Evolutionary conservation across 805 yeast genomes (phyloP).

Genomic region (Groenewaldozyma salmanticensis): DNA sequence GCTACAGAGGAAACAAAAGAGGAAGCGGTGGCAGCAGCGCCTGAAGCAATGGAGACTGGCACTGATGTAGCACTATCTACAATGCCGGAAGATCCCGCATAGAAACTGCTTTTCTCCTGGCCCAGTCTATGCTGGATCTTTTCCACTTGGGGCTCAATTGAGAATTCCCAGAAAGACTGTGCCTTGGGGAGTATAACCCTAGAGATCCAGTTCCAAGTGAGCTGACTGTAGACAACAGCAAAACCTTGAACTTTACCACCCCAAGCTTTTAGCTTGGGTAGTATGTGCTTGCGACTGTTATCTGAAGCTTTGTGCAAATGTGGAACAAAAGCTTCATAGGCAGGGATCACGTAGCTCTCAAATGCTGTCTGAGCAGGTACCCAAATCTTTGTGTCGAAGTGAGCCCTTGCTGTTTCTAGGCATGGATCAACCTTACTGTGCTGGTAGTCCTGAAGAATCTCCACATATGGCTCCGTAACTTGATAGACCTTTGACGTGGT

Average conservation of each 20-base stretch:
- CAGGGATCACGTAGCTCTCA: constrained; percentile 12
- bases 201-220: constrained; percentile 8
- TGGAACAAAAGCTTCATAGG: constrained; percentile 5
- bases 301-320: constrained; percentile 5
- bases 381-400: not conserved
- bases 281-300: constrained; percentile 3
- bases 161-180: constrained; percentile 12
- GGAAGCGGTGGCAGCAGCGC: constrained; percentile 5
- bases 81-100: not conserved
- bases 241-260: not conserved
- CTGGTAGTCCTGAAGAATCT: constrained; percentile 4
- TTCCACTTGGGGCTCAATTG: constrained; percentile 19
- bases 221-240: not conserved
- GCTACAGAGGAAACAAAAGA: not conserved
- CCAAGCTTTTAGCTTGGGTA: constrained; percentile 8
- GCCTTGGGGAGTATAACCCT: constrained; percentile 12
- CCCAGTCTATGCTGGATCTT: constrained; percentile 18
- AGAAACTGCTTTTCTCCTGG: not conserved
- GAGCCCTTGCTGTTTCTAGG: not conserved
- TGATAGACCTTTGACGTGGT: constrained; percentile 2
- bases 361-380: constrained; percentile 2
- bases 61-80: not conserved
- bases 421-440: not conserved
- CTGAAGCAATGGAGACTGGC: constrained; percentile 1
- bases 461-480: constrained; percentile 11